Evolutionary conservation across 106 monocot genomes (phyloP), one percentile per base, ranked within the genome.

Genomic region (Dendrobium catenatum): DNA sequence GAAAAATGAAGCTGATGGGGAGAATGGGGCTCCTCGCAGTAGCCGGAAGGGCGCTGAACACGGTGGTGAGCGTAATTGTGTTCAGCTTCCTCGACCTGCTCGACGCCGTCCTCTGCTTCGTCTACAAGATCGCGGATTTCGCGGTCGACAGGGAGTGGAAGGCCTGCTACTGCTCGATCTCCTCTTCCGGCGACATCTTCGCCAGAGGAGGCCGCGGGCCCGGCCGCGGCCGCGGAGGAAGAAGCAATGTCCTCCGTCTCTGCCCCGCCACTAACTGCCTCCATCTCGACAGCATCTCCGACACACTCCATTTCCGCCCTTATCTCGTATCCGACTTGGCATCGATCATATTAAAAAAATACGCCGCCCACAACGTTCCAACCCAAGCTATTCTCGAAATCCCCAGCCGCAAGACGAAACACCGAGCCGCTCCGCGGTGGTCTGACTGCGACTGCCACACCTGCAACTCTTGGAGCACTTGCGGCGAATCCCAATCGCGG

Each of bases 241-340:
- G 73, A 26, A 37, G 73, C 6, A 97, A 92, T 86, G 85, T 94
- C 51, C 86, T 95, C 16, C 59, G 86, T 70, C 86, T 97, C 49
- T 86, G 82, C 64, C 82, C 86, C 42, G 78, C 77, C 19, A 73
- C 79, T n/a, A 76, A 76, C 13, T 92, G 88, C 82, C 82, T 97
- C 74, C 92, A 97, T 75, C 83, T 97, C 17, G 97, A 97, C 31
- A 92, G 90, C 81, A 87, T 97, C 73, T 97, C 97, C 72, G 94
- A 89, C 81, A 97, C 97, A 0, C 88, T 97, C 31, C 94, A 89
- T 80, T 87, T 80, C 19, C 89, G 97, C 4, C 89, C 89, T 0
- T 92, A 92, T 2, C 82, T 89, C 9, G 83, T 94, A 7, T 85
- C 88, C 47, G 33, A 37, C 29, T 37, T 70, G 4, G 70, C 70